phyloP scores from a whole-genome alignment of 345 rosid species.

The Populus ilicifolia region DNA sequence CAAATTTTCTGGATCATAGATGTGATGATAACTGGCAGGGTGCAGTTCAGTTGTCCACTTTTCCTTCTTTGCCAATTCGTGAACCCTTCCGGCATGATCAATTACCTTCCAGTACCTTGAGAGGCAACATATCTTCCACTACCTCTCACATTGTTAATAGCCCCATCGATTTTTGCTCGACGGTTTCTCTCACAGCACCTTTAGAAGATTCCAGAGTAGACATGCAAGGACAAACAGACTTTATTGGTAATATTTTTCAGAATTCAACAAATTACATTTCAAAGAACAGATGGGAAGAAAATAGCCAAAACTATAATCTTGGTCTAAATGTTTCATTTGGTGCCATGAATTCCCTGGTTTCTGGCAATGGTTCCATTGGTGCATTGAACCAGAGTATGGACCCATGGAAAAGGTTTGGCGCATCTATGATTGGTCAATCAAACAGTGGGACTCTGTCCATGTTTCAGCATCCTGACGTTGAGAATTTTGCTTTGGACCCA shows the following conservation, averaged over 20 bases:
- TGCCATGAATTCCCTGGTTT: constrained; percentile 31
- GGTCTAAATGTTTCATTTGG: constrained; percentile 32
- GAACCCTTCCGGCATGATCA: constrained; percentile 39
- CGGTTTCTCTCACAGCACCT: constrained; percentile 26
- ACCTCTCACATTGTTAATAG: constrained; percentile 34
- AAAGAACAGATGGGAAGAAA: constrained; percentile 52
- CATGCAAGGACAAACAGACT: constrained; percentile 44
- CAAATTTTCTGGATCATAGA: constrained; percentile 47
- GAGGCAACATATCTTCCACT: constrained; percentile 20
- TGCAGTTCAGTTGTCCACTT: constrained; percentile 39
- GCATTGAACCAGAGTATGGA: constrained; percentile 26
- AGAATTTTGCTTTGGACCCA: constrained; percentile 30
- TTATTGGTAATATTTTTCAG: constrained; percentile 40
- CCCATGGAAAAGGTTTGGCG: constrained; percentile 37
- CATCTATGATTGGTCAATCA: constrained; percentile 33
- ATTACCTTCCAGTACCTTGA: constrained; percentile 27
- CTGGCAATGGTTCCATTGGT: constrained; percentile 30
- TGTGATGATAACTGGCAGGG: constrained; percentile 47
- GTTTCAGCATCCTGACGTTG: constrained; percentile 34
- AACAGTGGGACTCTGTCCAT: constrained; percentile 26
- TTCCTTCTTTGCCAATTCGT: constrained; percentile 42
- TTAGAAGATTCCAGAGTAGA: constrained; percentile 40
- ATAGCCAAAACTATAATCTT: constrained; percentile 26
- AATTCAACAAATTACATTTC: constrained; percentile 31
- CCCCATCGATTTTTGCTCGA: constrained; percentile 40